These are phyloP conservation scores for Populus trichocarpa DNA, from an alignment of 441 rosid genomes.

Conservation along the genomic window DNA sequence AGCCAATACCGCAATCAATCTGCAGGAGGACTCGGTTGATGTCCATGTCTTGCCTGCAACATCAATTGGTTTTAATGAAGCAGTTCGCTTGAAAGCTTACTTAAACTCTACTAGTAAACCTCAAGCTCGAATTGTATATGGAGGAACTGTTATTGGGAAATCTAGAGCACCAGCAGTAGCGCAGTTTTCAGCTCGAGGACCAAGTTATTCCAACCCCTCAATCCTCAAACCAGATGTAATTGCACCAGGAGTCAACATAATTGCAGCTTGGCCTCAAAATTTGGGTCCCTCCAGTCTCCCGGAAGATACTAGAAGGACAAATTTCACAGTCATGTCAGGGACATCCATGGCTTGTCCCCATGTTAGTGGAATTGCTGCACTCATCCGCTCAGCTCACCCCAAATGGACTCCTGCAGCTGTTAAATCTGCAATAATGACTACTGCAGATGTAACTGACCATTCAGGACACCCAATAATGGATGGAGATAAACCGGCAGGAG, in stretches of 20 bases:
- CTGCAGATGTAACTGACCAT: slow-evolving; percentile 56
- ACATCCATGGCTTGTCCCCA: slow-evolving; percentile 91
- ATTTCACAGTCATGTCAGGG: slow-evolving; percentile 73
- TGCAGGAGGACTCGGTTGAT: slow-evolving; percentile 71
- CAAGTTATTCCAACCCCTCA: slow-evolving; percentile 67
- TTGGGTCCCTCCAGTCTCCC: slow-evolving; percentile 70
- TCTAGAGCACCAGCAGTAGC: slow-evolving; percentile 76
- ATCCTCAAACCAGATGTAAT: slow-evolving; percentile 76
- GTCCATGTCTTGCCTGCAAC: slow-evolving; percentile 76
- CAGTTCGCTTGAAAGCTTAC: slow-evolving; percentile 54
- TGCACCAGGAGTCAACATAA: slow-evolving; percentile 78
- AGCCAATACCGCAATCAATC: slow-evolving; percentile 62
- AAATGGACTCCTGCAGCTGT: slow-evolving; percentile 80
- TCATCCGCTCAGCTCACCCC: slow-evolving; percentile 68
- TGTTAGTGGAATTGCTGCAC: slow-evolving; percentile 6
- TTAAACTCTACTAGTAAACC: slow-evolving; percentile 42
- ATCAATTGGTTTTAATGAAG: slow-evolving; percentile 58
- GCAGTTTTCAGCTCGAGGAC: slow-evolving; percentile 80
- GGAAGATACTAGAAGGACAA: slow-evolving; percentile 59
- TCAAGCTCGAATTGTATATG: slow-evolving; percentile 52
- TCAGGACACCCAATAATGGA: slow-evolving; percentile 47
- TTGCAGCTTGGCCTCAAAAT: slow-evolving; percentile 83
- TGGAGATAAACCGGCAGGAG: slow-evolving; percentile 53
- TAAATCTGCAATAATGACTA: slow-evolving; percentile 82
- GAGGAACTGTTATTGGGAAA: slow-evolving; percentile 66